These are phyloP conservation scores for Inga oerstediana DNA, from an alignment of 306 rosid species.

Conservation along the genomic window DNA sequence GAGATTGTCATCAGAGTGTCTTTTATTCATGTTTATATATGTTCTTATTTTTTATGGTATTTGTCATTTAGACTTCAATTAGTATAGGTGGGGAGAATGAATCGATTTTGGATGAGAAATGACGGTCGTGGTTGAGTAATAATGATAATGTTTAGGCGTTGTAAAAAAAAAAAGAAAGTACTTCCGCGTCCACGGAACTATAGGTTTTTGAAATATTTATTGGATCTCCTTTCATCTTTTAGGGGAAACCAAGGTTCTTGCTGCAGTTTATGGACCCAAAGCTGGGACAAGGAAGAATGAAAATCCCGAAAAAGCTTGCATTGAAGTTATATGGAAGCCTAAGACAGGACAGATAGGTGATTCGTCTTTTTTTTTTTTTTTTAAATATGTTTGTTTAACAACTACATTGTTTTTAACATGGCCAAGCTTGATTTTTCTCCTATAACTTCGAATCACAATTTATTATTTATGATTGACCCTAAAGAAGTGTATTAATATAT, in stretches of 20 bases:
- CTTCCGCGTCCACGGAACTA: neutral
- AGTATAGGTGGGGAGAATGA: neutral
- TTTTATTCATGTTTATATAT: neutral
- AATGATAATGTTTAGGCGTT: neutral
- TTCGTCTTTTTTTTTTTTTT: neutral
- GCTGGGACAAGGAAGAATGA: constrained; percentile 90
- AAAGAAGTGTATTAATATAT: neutral
- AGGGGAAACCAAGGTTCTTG: constrained; percentile 88
- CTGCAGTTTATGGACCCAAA: constrained; percentile 86
- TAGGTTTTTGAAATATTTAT: neutral
- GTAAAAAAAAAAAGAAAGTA: neutral
- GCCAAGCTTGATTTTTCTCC: neutral
- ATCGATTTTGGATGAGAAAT: neutral
- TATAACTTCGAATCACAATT: neutral
- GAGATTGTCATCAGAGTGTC: neutral
- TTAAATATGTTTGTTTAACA: neutral
- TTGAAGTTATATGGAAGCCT: constrained; percentile 96
- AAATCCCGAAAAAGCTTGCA: constrained; percentile 84
- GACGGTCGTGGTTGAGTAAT: neutral
- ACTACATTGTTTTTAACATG: neutral
- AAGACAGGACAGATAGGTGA: constrained; percentile 84
- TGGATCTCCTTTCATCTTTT: neutral
- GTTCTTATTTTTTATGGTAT: neutral
- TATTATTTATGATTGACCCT: too few species aligned
- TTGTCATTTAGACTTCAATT: neutral